These are phyloP conservation scores for Calonectria crousiana DNA, from an alignment of 2,329 filamentous ascomycete genomes.

Conservation along the genomic window DNA sequence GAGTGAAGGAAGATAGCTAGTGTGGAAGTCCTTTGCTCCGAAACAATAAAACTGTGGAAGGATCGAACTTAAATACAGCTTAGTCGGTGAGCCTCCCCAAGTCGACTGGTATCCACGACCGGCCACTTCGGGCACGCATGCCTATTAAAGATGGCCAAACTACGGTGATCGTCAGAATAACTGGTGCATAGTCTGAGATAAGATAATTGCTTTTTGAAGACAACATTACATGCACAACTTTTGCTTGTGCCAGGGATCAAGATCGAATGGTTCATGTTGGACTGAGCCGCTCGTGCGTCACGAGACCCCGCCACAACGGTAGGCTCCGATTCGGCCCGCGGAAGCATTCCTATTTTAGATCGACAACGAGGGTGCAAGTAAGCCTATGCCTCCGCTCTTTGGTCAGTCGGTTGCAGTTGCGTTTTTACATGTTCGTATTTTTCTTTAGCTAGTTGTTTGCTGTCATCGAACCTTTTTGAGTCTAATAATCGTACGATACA, in stretches of 20 bases:
- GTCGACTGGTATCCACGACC: background rate
- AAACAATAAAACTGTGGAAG: background rate
- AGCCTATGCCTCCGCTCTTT: background rate
- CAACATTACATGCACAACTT: background rate
- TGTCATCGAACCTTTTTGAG: background rate
- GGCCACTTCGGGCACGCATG: background rate
- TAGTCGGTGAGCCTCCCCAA: background rate
- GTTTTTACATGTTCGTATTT: no score
- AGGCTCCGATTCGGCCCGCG: background rate
- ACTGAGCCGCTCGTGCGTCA: background rate
- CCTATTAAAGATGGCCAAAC: background rate
- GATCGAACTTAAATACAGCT: background rate
- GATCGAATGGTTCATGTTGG: background rate
- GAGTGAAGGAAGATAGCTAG: background rate
- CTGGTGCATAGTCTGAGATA: background rate
- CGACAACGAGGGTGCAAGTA: no score
- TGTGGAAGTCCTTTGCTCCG: no score
- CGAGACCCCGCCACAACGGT: background rate
- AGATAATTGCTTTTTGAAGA: background rate
- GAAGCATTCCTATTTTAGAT: background rate
- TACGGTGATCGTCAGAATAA: background rate
- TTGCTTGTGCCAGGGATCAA: background rate
- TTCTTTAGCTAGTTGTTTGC: no score
- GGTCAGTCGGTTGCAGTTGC: background rate
- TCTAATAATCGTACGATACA: background rate